These are phyloP conservation scores for Ceriops zippeliana DNA, from an alignment of 345 rosid species.

Conservation along the genomic window DNA sequence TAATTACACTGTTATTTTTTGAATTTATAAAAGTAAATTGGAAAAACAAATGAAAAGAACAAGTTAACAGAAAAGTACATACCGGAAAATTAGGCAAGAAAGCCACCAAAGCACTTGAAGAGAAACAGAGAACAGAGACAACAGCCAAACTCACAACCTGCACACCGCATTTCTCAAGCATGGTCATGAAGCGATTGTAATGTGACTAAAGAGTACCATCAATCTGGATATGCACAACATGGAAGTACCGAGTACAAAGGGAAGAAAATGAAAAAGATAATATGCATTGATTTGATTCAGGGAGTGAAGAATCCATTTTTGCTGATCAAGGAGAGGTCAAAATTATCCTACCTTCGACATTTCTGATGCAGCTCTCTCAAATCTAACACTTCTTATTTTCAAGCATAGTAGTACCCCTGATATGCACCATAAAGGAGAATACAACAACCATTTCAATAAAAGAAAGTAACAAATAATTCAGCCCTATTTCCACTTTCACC, in stretches of 20 bases:
- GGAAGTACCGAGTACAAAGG: too few species aligned
- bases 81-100: constrained; percentile 54
- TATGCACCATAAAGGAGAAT: constrained; percentile 10
- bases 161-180: constrained; percentile 9
- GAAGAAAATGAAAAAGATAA: neutral
- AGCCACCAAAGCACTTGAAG: constrained; percentile 46
- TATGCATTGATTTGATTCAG: neutral
- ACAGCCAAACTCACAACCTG: constrained; percentile 65
- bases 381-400: constrained; percentile 59
- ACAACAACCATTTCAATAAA: neutral
- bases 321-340: neutral
- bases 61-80: constrained; percentile 18
- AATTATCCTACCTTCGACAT: constrained; percentile 52
- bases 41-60: constrained; percentile 7
- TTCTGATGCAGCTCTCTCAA: constrained; percentile 60
- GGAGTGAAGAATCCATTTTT: too few species aligned
- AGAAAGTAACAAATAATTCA: neutral
- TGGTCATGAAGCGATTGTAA: too few species aligned
- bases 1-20: constrained; percentile 4
- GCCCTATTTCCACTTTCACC: neutral
- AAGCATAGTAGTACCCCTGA: constrained; percentile 51
- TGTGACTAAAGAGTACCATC: too few species aligned
- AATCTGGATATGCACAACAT: too few species aligned
- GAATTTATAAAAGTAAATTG: neutral
- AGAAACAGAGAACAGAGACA: constrained; percentile 54